Percentiles rank a stretch among this genome's conserved stretches.
phyloP scores from a whole-genome alignment of 31 red algal genomes.

The Porphyra umbilicalis region DNA sequence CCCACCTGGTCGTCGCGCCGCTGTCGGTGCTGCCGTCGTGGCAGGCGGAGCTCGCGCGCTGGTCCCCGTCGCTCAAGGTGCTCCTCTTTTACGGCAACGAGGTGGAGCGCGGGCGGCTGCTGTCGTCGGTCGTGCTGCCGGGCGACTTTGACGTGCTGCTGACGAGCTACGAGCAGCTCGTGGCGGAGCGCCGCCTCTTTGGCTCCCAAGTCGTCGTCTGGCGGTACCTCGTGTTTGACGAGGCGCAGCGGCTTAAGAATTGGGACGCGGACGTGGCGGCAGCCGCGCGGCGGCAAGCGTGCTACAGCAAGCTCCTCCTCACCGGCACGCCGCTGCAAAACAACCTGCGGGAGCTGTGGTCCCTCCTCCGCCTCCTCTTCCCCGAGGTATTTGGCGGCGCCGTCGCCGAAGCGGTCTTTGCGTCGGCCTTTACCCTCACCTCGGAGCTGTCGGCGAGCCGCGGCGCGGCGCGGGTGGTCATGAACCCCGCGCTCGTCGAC shows the following conservation, averaged over 20 bases:
- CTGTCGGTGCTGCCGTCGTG: slow-evolving; percentile 25
- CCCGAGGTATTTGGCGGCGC: not conserved
- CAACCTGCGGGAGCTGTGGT: slow-evolving; percentile 1
- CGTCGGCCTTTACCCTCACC: not conserved
- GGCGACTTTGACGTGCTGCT: slow-evolving; percentile 64
- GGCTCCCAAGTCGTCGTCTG: slow-evolving; percentile 38
- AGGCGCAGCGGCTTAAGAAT: slow-evolving; percentile 98
- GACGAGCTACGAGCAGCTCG: slow-evolving; percentile 78
- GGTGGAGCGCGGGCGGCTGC: not conserved
- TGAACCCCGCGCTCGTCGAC: slow-evolving; percentile 50
- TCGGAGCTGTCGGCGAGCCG: slow-evolving; percentile 62
- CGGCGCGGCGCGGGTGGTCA: slow-evolving; percentile 44
- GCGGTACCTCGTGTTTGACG: slow-evolving; percentile 87
- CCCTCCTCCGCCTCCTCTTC: slow-evolving; percentile 1
- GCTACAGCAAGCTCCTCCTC: slow-evolving; percentile 5
- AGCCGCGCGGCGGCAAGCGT: slow-evolving; percentile 3
- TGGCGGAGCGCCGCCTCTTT: not conserved
- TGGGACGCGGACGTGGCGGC: slow-evolving; percentile 45
- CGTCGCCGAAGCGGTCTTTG: not conserved
- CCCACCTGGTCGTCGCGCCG: slow-evolving; percentile 40
- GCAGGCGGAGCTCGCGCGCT: slow-evolving; percentile 17
- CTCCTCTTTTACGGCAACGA: not conserved
- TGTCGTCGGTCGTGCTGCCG: not conserved
- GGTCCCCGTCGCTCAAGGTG: slow-evolving; percentile 3
- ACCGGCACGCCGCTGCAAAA: slow-evolving; percentile 25